Conservation (phyloP, 208 protist species). For the Jaenimonas drosophilae region DNA sequence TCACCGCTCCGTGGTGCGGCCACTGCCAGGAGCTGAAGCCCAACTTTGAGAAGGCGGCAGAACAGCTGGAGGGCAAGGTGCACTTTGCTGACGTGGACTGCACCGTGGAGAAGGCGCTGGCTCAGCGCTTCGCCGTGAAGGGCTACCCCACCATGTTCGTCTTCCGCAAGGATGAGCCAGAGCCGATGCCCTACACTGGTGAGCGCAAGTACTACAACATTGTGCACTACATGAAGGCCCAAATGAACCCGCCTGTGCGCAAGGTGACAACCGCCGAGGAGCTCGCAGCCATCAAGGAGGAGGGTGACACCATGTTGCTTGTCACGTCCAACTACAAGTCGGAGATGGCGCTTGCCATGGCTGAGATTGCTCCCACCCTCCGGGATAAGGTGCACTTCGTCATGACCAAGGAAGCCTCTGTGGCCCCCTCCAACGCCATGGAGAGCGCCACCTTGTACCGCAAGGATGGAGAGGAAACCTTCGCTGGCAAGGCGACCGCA, state of each 20-base stretch:
- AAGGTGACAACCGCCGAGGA: conserved; percentile 22
- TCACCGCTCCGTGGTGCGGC: conserved; percentile 93
- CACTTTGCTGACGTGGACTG: conserved; percentile 79
- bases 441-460: conserved; percentile 62
- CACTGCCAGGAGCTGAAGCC: conserved; percentile 92
- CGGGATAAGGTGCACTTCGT: conserved; percentile 44
- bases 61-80: conserved; percentile 30
- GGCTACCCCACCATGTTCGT: conserved; percentile 80
- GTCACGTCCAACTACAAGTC: conserved; percentile 40
- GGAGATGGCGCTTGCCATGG: conserved; percentile 16
- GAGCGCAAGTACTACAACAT: conserved; percentile 47
- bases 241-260: conserved; percentile 33
- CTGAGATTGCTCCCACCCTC: conserved; percentile 17
- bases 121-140: conserved; percentile 46
- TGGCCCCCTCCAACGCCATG: conserved; percentile 31
- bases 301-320: conserved; percentile 25
- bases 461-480: conserved; percentile 30
- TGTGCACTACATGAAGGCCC: conserved; percentile 42
- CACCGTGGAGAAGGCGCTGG: conserved; percentile 51
- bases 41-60: conserved; percentile 69
- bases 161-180: conserved; percentile 71
- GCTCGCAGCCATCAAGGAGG: conserved; percentile 50
- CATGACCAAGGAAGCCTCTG: conserved; percentile 36
- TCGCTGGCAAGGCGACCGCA: conserved; percentile 15
- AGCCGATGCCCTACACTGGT: conserved; percentile 48